Evolutionary conservation across 1,284 basidiomycete genomes (phyloP), one percentile per base, ranked within the genome.

Genomic region (Schizophyllum amplum): DNA sequence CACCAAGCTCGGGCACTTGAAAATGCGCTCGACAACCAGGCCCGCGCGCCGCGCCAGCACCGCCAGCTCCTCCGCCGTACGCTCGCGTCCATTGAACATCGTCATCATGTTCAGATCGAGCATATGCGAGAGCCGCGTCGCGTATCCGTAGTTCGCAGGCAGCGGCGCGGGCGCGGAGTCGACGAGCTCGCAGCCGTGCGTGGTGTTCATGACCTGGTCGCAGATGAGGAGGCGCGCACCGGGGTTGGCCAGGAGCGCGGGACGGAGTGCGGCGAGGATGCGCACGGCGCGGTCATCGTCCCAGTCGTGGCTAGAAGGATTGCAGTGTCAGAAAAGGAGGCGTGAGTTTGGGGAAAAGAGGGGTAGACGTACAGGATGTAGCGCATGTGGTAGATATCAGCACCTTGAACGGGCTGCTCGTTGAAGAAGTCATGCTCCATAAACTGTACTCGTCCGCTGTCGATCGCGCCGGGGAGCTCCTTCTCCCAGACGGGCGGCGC

Each of bases 261-360:
- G 33, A 9, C 65, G 58, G 9, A 69, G 59, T 9, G 62, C 58
- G 4, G 24, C 20, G 20, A 71, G 64, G 47, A 71, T 68, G 27
- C 57, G 42, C 22, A 58, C 24, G 21, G 60, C 60, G 13, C 60
- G 49, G 0, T 46, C n/a, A 51, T 68, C 63, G 6, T 61, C 24
- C 67, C 67, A 69, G 56, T 69, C 66, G 59, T 66, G 69, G 33
- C n/a, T n/a, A n/a, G n/a, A n/a, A n/a, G n/a, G n/a, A n/a, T n/a
- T n/a, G n/a, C n/a, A n/a, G n/a, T n/a, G n/a, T n/a, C n/a, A n/a
- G n/a, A n/a, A n/a, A n/a, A n/a, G n/a, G n/a, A n/a, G n/a, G n/a
- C n/a, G n/a, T n/a, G n/a, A n/a, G n/a, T n/a, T n/a, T n/a, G n/a
- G n/a, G n/a, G n/a, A n/a, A n/a, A n/a, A n/a, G n/a, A n/a, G n/a